A percentile compares a stretch with the other conserved stretches of the same genome.
Evolutionary conservation across 176 grass and related monocot genomes (phyloP).

Genomic region (Secale cereale): DNA sequence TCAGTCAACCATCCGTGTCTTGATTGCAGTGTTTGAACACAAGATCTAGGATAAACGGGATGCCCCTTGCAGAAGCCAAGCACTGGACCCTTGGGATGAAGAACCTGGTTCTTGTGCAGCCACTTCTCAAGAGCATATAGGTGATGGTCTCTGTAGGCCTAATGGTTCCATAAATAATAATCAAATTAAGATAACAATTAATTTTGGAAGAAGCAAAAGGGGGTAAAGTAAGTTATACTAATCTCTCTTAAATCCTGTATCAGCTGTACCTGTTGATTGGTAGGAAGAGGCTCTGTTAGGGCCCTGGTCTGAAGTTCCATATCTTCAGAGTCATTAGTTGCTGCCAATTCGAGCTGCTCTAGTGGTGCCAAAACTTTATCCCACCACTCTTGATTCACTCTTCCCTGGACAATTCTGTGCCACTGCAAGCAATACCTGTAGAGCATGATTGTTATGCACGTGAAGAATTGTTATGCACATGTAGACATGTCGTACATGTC

Average conservation of each 20-base stretch:
- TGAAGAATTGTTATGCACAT: conserved; percentile 15
- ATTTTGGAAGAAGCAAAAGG: conserved; percentile 16
- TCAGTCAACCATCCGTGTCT: conserved; percentile 80
- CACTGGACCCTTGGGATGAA: conserved; percentile 82
- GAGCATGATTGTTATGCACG: conserved; percentile 1
- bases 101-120: conserved; percentile 86
- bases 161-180: conserved; percentile 26
- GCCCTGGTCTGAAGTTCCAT: conserved; percentile 87
- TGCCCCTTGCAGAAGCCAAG: conserved; percentile 84
- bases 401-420: conserved; percentile 70
- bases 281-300: conserved; percentile 94
- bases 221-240: not conserved
- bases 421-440: conserved; percentile 86
- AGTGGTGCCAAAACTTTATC: conserved; percentile 66
- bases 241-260: conserved; percentile 16
- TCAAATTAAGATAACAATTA: conserved; percentile 1
- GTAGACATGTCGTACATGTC: not conserved
- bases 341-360: conserved; percentile 61
- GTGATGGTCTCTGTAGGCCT: conserved; percentile 93
- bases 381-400: conserved; percentile 86
- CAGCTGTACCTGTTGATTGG: conserved; percentile 70
- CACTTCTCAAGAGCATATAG: conserved; percentile 88
- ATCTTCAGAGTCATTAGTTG: conserved; percentile 66
- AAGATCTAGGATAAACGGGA: conserved; percentile 84
- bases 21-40: conserved; percentile 80